Percentiles rank a stretch among this genome's conserved stretches.
Conservation (phyloP, 805 yeast genomes). For the Spathaspora arborariae region DNA sequence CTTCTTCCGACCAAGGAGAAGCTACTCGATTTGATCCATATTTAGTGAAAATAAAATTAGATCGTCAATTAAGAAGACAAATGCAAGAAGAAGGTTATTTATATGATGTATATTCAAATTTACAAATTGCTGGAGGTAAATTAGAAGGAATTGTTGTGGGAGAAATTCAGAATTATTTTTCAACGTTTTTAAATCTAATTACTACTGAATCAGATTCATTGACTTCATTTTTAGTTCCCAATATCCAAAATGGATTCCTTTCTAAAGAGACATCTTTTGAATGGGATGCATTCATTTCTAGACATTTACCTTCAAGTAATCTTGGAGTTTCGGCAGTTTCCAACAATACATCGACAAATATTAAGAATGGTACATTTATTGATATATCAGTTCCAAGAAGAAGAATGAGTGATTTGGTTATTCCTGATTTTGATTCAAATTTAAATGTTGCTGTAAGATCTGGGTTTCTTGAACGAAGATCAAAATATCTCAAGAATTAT, state of each 20-base stretch:
- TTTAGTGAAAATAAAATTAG: constrained; percentile 65
- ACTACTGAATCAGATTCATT: constrained; percentile 74
- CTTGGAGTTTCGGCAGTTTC: constrained; percentile 22
- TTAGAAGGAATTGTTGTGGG: constrained; percentile 80
- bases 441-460: constrained; percentile 61
- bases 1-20: constrained; percentile 1
- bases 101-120: constrained; percentile 82
- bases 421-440: constrained; percentile 67
- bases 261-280: constrained; percentile 77
- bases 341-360: constrained; percentile 19
- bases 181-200: constrained; percentile 64
- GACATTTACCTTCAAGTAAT: constrained; percentile 47
- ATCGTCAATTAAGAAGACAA: constrained; percentile 73
- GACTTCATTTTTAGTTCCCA: constrained; percentile 61
- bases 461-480: constrained; percentile 83
- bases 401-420: constrained; percentile 48
- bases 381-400: constrained; percentile 38
- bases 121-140: constrained; percentile 84
- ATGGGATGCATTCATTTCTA: constrained; percentile 80
- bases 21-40: constrained; percentile 66
- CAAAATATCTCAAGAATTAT: constrained; percentile 89
- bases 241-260: constrained; percentile 52
- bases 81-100: constrained; percentile 79
- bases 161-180: constrained; percentile 80
- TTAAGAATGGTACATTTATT: constrained; percentile 35